Conservation (phyloP, 352 stramenopile species). For the Discostella stelligera region DNA sequence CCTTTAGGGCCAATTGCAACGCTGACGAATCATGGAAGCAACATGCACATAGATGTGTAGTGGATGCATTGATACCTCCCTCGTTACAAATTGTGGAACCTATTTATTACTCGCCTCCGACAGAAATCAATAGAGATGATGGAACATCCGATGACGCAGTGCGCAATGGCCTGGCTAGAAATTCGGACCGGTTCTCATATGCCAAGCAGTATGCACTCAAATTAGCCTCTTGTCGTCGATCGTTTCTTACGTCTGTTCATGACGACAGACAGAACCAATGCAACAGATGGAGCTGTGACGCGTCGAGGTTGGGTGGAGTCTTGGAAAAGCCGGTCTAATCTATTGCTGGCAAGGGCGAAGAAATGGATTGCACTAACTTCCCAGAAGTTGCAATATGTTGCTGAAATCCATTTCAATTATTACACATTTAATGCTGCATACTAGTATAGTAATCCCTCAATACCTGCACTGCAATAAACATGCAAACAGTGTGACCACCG, state of each 20-base stretch:
- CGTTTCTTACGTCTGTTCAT: conserved; percentile 9
- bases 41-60: conserved; percentile 16
- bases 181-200: conserved; percentile 23
- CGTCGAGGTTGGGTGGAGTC: neutral
- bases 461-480: conserved; percentile 83
- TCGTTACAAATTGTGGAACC: conserved; percentile 20
- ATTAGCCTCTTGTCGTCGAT: conserved; percentile 19
- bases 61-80: conserved; percentile 22
- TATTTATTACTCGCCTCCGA: conserved; percentile 19
- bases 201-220: conserved; percentile 31
- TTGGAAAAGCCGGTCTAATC: neutral
- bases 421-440: conserved; percentile 12
- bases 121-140: conserved; percentile 3
- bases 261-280: conserved; percentile 1
- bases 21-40: conserved; percentile 1
- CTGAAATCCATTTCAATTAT: neutral
- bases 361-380: neutral
- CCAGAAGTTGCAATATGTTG: neutral
- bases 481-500: conserved; percentile 83
- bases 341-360: no score
- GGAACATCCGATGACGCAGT: neutral
- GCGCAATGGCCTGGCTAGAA: neutral
- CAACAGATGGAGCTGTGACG: conserved; percentile 2
- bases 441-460: conserved; percentile 69
- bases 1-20: conserved; percentile 4